A percentile compares a stretch with the other conserved stretches of the same genome.
Conservation (phyloP, 2,329 filamentous ascomycete species). For the Talaromyces sp. region DNA sequence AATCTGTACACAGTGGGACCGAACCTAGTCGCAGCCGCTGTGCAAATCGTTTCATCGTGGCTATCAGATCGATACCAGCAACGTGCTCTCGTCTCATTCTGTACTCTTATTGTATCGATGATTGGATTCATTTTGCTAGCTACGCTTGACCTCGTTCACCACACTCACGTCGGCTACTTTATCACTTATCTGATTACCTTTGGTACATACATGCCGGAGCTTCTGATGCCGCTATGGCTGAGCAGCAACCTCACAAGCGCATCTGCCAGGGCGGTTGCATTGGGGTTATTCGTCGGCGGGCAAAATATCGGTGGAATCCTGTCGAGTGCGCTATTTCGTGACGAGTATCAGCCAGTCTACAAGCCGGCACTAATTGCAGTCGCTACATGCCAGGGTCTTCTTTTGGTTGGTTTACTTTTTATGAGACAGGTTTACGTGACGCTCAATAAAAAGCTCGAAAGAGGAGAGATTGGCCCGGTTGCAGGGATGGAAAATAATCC, state of each 20-base stretch:
- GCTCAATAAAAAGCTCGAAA: conserved; percentile 2
- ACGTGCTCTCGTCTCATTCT: conserved; percentile 3
- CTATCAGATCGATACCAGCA: conserved; percentile 7
- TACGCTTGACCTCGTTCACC: conserved; percentile 7
- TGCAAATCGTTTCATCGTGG: conserved; percentile 18
- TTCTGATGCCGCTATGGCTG: conserved; percentile 7
- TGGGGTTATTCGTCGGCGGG: conserved; percentile 6
- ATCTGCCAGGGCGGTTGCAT: conserved; percentile 8
- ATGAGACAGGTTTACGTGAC: conserved; percentile 8
- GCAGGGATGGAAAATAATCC: conserved; percentile 5
- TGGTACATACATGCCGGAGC: conserved; percentile 7
- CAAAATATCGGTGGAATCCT: conserved; percentile 10
- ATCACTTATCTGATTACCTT: conserved; percentile 8
- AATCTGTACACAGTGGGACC: conserved; percentile 48
- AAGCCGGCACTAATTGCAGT: conserved; percentile 8
- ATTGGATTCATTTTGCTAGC: conserved; percentile 4
- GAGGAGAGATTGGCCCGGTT: conserved; percentile 2
- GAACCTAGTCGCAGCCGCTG: conserved; percentile 44
- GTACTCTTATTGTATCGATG: conserved; percentile 2
- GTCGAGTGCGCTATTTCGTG: conserved; percentile 7
- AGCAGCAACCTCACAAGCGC: conserved; percentile 3
- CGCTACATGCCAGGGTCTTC: conserved; percentile 5
- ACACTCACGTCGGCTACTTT: conserved; percentile 8
- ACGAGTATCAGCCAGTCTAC: conserved; percentile 6
- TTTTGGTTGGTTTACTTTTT: neutral